Percentiles rank a stretch among this genome's conserved stretches.
phyloP scores from a whole-genome alignment of 257 asterid genomes.

The Cruciata laevipes region DNA sequence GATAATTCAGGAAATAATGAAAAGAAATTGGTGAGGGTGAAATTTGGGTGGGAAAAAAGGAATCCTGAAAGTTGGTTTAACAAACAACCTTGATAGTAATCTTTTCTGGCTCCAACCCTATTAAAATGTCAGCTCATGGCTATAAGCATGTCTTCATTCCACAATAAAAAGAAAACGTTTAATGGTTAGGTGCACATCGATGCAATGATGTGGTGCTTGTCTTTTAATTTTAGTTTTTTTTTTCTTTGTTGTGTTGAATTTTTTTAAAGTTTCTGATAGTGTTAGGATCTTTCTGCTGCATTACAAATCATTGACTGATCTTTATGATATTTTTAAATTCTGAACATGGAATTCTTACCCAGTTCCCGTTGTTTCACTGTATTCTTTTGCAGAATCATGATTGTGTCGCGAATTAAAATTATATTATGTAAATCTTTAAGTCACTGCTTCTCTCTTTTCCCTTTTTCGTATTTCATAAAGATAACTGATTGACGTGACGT shows the following conservation, averaged over 20 bases:
- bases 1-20: background rate
- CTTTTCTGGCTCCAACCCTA: background rate
- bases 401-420: background rate
- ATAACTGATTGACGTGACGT: background rate
- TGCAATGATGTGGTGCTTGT: background rate
- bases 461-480: background rate
- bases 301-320: background rate
- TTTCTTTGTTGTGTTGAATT: background rate
- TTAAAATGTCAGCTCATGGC: background rate
- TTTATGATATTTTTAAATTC: background rate
- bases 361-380: background rate
- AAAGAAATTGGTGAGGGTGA: background rate
- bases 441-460: background rate
- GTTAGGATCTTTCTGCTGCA: background rate
- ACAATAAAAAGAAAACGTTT: background rate
- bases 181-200: background rate
- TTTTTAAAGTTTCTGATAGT: background rate
- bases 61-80: background rate
- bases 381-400: background rate
- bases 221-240: no score
- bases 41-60: background rate
- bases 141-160: background rate
- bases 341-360: background rate
- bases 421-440: background rate
- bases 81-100: background rate